Base-by-base conservation (phyloP, 192 early-diverging fungal species). In the Radiomyces spectabilis region DNA sequence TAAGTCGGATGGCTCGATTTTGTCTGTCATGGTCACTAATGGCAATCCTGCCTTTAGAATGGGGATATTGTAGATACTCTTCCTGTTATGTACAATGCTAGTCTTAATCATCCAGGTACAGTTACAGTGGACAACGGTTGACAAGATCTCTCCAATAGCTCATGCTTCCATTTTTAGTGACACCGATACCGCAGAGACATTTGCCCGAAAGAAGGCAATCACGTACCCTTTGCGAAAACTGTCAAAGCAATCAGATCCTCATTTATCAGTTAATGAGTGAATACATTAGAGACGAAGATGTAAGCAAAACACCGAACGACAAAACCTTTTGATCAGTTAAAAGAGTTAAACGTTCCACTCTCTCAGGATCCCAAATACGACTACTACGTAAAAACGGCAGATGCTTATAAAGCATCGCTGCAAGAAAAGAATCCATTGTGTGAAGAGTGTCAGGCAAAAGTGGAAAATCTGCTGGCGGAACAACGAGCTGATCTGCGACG, bases 261-360 rank as follows among this genome's bases (percentile, higher is more conserved):
- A 40, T 53, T 9, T 38, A 27, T 26, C 35, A 21, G 18, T 22
- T 39, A 5, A 38, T 53, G n/a, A 27, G 24, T 2, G 51, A 53
- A 0, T 41, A 53, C 12, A 26, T 53, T 8, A 34, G 32, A 25
- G 51, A 53, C 31, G 51, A 53, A 53, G 27, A 38, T 41, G 50
- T 51, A 51, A 13, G 22, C 38, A 26, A n/a, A n/a, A n/a, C n/a
- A n/a, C n/a, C n/a, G n/a, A n/a, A n/a, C n/a, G n/a, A n/a, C n/a
- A n/a, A n/a, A n/a, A n/a, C n/a, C 5, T 51, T 51, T 21, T 35
- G 13, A 35, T 35, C 5, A 13, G 13, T 5, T 35, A 35, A 35
- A 35, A 35, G 5, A 8, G 33, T 8, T 35, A 35, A 8, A 35
- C 33, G 13, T 35, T 13, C 13, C 13, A 8, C 5, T 35, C 2